A percentile compares a stretch with the other conserved stretches of the same genome.
Evolutionary conservation across 1,139 yeast genomes (phyloP).

Genomic region (Diutina scorzettiae): DNA sequence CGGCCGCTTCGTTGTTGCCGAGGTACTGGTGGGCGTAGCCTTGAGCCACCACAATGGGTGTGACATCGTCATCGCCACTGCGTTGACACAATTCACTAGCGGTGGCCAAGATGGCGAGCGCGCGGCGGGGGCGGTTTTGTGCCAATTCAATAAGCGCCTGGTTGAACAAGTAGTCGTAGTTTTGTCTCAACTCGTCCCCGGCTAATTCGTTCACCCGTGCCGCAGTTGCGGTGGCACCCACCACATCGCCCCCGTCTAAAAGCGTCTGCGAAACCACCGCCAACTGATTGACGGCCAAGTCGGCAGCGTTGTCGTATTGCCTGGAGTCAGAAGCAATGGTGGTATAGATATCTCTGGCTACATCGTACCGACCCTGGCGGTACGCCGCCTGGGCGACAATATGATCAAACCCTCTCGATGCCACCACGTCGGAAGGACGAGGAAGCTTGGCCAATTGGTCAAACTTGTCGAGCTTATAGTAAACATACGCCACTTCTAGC

Average conservation of each 20-base stretch:
- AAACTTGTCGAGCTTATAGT: constrained; percentile 48
- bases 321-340: constrained; percentile 25
- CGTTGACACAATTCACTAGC: constrained; percentile 37
- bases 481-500: constrained; percentile 56
- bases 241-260: not conserved
- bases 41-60: constrained; percentile 57
- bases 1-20: constrained; percentile 34
- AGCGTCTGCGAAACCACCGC: constrained; percentile 50
- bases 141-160: constrained; percentile 46
- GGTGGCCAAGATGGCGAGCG: constrained; percentile 35
- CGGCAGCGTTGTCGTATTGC: constrained; percentile 30
- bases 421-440: constrained; percentile 13
- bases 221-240: not conserved
- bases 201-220: not conserved
- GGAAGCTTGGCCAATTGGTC: constrained; percentile 19
- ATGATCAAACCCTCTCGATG: constrained; percentile 45
- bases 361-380: constrained; percentile 45
- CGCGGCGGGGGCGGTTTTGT: constrained; percentile 25
- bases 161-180: constrained; percentile 45
- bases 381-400: constrained; percentile 76
- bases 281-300: constrained; percentile 56
- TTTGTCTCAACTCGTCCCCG: constrained; percentile 6
- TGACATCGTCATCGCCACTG: constrained; percentile 28
- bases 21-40: constrained; percentile 49
- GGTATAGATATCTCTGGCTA: constrained; percentile 46